phyloP scores from a whole-genome alignment of 2,329 filamentous ascomycete genomes.

The Waltergamsia citrina region DNA sequence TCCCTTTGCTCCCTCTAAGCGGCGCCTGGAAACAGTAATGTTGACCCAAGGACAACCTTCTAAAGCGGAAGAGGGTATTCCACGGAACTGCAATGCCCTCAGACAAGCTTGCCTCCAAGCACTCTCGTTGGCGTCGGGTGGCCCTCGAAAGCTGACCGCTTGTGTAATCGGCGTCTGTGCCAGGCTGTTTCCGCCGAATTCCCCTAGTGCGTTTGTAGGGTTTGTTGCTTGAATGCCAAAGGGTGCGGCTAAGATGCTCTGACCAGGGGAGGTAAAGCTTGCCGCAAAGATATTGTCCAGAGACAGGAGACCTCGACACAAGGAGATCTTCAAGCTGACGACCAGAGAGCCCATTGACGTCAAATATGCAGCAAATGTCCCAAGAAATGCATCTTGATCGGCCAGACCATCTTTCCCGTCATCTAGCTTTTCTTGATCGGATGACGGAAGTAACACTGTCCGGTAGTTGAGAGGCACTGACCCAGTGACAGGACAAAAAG shows the following conservation, averaged over 20 bases:
- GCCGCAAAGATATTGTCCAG: constrained; percentile 32
- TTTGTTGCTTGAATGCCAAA: constrained; percentile 32
- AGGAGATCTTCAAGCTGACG: constrained; percentile 36
- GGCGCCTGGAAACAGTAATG: constrained; percentile 37
- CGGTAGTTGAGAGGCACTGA: constrained; percentile 44
- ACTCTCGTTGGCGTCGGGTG: constrained; percentile 28
- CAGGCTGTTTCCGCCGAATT: constrained; percentile 21
- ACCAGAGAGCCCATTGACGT: constrained; percentile 47
- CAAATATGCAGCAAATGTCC: constrained; percentile 42
- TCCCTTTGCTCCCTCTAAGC: constrained; percentile 27
- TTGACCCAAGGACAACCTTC: constrained; percentile 39
- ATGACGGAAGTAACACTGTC: constrained; percentile 38
- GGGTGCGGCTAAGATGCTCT: constrained; percentile 43
- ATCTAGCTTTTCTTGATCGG: constrained; percentile 17
- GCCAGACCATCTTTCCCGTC: constrained; percentile 17
- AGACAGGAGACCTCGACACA: constrained; percentile 35
- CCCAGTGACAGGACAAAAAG: constrained; percentile 36
- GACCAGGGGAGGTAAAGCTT: constrained; percentile 27
- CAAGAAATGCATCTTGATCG: constrained; percentile 24
- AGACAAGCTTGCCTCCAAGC: constrained; percentile 41
- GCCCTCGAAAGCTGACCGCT: constrained; percentile 28
- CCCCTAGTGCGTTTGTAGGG: constrained; percentile 9
- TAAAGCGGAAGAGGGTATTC: constrained; percentile 32
- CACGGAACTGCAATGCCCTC: constrained; percentile 39
- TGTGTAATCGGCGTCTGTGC: constrained; percentile 46